Percentiles rank a stretch among this genome's conserved stretches.
Conservation (phyloP, 352 stramenopile genomes). For the Globisporangium spiculum region DNA sequence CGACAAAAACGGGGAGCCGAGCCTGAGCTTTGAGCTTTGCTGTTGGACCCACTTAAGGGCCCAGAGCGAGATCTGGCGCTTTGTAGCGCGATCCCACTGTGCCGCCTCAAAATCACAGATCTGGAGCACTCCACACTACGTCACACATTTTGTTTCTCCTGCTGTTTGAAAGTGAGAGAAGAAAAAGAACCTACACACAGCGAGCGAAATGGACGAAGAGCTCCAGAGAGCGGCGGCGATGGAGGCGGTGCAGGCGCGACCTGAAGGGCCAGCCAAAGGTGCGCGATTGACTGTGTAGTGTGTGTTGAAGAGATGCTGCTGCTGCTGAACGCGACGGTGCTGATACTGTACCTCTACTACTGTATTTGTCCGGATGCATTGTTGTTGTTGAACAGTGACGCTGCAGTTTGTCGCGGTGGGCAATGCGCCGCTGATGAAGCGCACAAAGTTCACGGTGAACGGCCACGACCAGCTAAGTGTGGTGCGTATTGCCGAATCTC, state of each 20-base stretch:
- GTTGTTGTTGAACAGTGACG: slow-evolving; percentile 45
- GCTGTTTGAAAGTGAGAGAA: not conserved
- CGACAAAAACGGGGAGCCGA: slow-evolving; percentile 9
- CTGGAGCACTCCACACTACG: not conserved
- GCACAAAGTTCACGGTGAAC: slow-evolving; percentile 85
- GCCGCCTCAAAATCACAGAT: not conserved
- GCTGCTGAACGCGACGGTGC: not conserved
- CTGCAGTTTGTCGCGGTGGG: slow-evolving; percentile 82
- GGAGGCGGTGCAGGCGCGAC: not conserved
- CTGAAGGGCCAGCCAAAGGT: slow-evolving; percentile 22
- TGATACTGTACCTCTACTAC: not conserved
- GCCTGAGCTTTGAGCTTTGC: not conserved
- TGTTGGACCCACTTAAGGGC: not conserved
- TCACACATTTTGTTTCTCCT: slow-evolving; percentile 4
- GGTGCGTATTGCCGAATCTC: slow-evolving; percentile 26
- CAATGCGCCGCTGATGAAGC: slow-evolving; percentile 82
- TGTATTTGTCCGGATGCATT: not conserved
- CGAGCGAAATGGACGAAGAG: slow-evolving; percentile 5
- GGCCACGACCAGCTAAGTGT: slow-evolving; percentile 72
- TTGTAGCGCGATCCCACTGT: not conserved
- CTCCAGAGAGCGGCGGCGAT: not conserved
- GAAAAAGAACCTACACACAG: slow-evolving; percentile 10
- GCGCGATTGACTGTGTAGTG: not conserved
- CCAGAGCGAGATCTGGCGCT: slow-evolving; percentile 1
- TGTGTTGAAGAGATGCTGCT: not conserved